Base-by-base conservation (phyloP, 768 basidiomycete genomes). In the Pholiota microspora region DNA sequence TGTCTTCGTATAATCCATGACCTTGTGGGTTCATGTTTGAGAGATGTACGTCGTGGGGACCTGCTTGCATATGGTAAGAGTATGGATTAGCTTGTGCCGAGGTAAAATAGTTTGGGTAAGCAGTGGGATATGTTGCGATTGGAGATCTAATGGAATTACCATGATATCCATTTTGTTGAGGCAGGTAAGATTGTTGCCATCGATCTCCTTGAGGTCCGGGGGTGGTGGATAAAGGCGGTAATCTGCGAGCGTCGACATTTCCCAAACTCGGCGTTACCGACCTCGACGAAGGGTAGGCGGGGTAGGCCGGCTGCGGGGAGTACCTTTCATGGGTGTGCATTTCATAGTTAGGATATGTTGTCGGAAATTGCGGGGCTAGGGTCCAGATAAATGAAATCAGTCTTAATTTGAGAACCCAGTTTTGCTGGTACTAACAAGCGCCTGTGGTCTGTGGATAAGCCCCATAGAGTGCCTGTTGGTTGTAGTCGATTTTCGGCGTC, bases 121-220 rank as follows among this genome's bases (percentile, higher is more conserved):
- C 71, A 55, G 76, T 53, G 21, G 83, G 78, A 68, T 87, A 89
- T 21, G 80, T 78, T 29, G 84, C 80, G 13, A 84, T 79, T 7
- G 86, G 84, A 10, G 86, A 84, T 59, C 85, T 84, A 66, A 86
- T 80, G 62, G 75, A 72, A 51, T 68, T 70, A 61, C 72, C 64
- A 44, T 73, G 57, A 45, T 72, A 73, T 27, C 68, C 67, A 24
- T 66, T 68, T 32, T 71, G 64, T 25, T 73, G 67, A 32, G 72
- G 69, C 8, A 70, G 53, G 56, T 64, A 68, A 34, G 67, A 56
- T 8, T 75, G 58, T 53, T 72, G 77, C 78, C 75, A 83, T 64
- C 79, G 71, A 45, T 82, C 82, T 55, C 73, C 72, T 55, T 76
- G 73, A n/a, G 75, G 67, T n/a, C 68, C 57, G n/a, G 74, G 36